phyloP scores from a whole-genome alignment of 2,329 filamentous ascomycete genomes.

The Aspergillus floridensis region DNA sequence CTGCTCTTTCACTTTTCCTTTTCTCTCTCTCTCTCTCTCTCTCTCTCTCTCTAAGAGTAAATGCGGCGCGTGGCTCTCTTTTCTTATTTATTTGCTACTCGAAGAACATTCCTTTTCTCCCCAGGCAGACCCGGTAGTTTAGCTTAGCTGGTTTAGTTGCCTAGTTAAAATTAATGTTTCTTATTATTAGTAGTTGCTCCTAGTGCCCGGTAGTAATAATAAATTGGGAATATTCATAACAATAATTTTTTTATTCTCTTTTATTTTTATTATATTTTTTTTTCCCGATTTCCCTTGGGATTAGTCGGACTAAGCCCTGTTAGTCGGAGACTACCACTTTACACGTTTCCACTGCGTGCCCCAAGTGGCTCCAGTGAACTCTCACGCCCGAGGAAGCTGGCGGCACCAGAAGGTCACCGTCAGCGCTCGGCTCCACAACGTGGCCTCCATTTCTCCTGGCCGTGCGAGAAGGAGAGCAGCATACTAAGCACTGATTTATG shows the following conservation, averaged over 20 bases:
- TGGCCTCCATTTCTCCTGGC: constrained; percentile 29
- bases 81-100: background rate
- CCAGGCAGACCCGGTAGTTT: background rate
- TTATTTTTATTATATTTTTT: no score
- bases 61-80: background rate
- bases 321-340: constrained; percentile 8
- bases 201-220: constrained; percentile 4
- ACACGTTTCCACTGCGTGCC: constrained; percentile 19
- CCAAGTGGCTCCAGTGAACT: constrained; percentile 15
- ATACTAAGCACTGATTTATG: no score
- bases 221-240: constrained; percentile 5
- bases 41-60: background rate
- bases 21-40: background rate
- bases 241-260: constrained; percentile 3
- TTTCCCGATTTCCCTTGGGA: no score
- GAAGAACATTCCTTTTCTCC: background rate
- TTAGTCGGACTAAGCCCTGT: constrained; percentile 5
- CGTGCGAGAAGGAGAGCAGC: constrained; percentile 13
- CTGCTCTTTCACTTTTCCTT: background rate
- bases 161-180: constrained; percentile 9
- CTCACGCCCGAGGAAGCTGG: constrained; percentile 27
- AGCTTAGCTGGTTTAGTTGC: background rate
- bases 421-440: constrained; percentile 33
- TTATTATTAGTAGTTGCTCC: constrained; percentile 6
- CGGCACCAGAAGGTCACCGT: constrained; percentile 35